Percentiles rank a stretch among this genome's conserved stretches.
These are phyloP conservation scores for Haplographium delicatum DNA, from an alignment of 495 filamentous ascomycete genomes.

Conservation along the genomic window DNA sequence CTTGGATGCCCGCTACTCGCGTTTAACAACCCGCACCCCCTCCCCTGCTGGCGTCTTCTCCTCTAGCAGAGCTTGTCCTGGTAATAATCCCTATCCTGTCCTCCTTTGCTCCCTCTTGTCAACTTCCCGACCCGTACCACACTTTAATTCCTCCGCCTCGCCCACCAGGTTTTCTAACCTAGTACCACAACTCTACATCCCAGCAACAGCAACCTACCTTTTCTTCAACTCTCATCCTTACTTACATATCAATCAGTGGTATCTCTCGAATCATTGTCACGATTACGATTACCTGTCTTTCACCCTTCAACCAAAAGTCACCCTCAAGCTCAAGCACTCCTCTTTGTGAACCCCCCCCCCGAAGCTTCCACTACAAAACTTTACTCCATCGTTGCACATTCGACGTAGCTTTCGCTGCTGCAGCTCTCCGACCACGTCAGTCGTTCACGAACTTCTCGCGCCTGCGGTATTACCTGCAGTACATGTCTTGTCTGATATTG, in stretches of 20 bases:
- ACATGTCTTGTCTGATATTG: conserved; percentile 18
- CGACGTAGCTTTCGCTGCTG: conserved; percentile 9
- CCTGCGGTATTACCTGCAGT: conserved; percentile 26
- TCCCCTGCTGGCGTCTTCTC: too few relatives aligned
- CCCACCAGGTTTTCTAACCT: background rate
- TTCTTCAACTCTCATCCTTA: background rate
- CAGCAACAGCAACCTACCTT: background rate
- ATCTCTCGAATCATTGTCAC: conserved; percentile 7
- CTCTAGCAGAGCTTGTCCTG: too few relatives aligned
- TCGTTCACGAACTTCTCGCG: conserved; percentile 17
- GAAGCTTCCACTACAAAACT: background rate
- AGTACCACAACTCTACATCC: conserved; percentile 3
- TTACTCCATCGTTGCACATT: conserved; percentile 15
- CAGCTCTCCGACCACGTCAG: conserved; percentile 19
- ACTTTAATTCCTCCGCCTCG: conserved; percentile 14
- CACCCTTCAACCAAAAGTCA: background rate
- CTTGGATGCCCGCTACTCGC: too few relatives aligned
- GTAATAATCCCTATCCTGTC: background rate
- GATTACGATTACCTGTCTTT: conserved; percentile 1
- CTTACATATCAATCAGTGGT: background rate
- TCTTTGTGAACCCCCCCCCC: background rate
- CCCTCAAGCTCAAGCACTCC: background rate
- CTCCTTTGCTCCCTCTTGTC: background rate
- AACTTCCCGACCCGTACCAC: conserved; percentile 20
- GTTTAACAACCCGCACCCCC: too few relatives aligned